Conservation (phyloP, 306 rosid species). For the Castanospermum australe region DNA sequence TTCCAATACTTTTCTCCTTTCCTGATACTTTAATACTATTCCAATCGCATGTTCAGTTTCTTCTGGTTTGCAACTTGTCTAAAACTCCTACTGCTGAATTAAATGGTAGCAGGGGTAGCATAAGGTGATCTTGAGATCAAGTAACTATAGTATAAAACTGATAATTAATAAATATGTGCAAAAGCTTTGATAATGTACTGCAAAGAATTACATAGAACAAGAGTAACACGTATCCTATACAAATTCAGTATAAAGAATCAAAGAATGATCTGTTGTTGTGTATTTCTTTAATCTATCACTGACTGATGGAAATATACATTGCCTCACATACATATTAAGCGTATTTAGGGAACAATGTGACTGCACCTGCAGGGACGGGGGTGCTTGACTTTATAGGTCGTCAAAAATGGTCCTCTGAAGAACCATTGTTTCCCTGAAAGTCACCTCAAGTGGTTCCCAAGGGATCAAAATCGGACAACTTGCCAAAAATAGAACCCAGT, state of each 20-base stretch:
- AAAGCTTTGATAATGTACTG: constrained; percentile 13
- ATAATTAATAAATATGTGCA: constrained; percentile 29
- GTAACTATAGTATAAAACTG: constrained; percentile 5
- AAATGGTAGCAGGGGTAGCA: not conserved
- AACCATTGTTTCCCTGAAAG: constrained; percentile 28
- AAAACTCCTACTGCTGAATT: not conserved
- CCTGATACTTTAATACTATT: not conserved
- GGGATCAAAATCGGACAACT: constrained; percentile 6
- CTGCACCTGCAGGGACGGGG: not conserved
- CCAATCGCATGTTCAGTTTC: constrained; percentile 6
- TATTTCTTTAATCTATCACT: not conserved
- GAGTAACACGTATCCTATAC: constrained; percentile 33
- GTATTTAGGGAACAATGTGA: not conserved
- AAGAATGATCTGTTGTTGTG: constrained; percentile 45
- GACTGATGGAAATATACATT: not conserved
- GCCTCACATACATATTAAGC: not conserved
- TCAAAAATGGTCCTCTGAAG: constrained; percentile 3
- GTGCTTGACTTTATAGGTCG: not conserved
- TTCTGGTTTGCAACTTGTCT: not conserved
- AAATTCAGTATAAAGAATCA: constrained; percentile 55
- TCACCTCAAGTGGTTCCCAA: constrained; percentile 3
- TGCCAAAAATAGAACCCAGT: not conserved
- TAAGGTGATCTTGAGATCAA: not conserved
- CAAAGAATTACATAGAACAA: constrained; percentile 35
- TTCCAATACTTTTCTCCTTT: not conserved